phyloP scores from a whole-genome alignment of 441 rosid genomes.

The Syzygium malaccense region DNA sequence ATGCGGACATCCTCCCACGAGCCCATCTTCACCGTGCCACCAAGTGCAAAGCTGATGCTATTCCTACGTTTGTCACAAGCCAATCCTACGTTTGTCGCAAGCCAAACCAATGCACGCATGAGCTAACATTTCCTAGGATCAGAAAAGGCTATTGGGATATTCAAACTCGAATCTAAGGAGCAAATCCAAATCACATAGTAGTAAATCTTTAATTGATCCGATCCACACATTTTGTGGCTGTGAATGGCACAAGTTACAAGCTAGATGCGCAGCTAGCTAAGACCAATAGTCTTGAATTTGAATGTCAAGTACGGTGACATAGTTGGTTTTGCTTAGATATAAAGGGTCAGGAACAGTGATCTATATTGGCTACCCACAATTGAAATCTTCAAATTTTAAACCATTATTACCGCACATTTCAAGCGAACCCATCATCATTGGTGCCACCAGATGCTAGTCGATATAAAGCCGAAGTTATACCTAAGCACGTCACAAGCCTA shows the following conservation, averaged over 20 bases:
- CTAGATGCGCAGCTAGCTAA: background rate
- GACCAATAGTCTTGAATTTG: background rate
- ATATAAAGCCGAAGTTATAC: too few species aligned
- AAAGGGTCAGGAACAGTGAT: background rate
- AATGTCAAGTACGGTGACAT: background rate
- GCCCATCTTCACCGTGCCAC: background rate
- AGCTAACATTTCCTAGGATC: background rate
- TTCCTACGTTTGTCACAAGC: background rate
- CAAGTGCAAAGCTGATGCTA: background rate
- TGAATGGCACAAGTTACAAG: background rate
- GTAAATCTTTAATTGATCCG: background rate
- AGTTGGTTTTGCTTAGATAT: background rate
- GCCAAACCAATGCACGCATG: background rate
- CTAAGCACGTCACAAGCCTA: background rate
- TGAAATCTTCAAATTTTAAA: background rate
- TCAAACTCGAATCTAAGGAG: background rate
- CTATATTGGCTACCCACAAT: background rate
- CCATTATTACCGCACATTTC: background rate
- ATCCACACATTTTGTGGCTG: background rate
- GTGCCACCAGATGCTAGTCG: background rate
- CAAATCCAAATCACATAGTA: background rate
- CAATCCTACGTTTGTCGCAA: background rate
- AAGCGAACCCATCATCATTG: background rate
- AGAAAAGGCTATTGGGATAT: background rate
- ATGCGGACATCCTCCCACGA: background rate